phyloP scores from a whole-genome alignment of 305 asterid species.

The Fraxinus sp. region DNA sequence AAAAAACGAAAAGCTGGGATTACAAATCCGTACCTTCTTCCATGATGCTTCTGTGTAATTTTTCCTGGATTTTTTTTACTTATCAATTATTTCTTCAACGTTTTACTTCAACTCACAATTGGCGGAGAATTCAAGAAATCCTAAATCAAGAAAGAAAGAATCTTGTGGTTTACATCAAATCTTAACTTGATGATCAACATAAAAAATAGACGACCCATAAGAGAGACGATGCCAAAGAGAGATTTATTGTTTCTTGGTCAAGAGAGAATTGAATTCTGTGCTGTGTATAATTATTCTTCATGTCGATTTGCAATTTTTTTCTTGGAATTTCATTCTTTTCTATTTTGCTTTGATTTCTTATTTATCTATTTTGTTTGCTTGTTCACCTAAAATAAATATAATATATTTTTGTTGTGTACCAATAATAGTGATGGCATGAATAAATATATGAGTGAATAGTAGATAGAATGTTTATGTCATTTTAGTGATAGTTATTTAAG shows the following conservation, averaged over 20 bases:
- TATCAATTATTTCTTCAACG: background rate
- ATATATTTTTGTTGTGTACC: too few species aligned
- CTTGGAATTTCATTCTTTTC: constrained; percentile 20
- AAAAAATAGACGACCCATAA: background rate
- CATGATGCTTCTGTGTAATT: too few species aligned
- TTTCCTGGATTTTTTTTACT: too few species aligned
- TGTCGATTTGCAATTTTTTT: constrained; percentile 24
- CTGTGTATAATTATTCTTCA: background rate
- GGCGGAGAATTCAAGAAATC: constrained; percentile 43
- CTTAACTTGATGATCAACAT: constrained; percentile 19
- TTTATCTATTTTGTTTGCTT: constrained; percentile 18
- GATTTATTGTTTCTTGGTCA: background rate
- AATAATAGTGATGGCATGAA: too few species aligned
- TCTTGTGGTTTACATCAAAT: constrained; percentile 26
- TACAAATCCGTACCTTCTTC: too few species aligned
- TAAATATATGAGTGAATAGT: too few species aligned
- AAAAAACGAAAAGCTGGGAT: too few species aligned
- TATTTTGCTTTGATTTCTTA: constrained; percentile 15
- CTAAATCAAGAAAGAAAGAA: constrained; percentile 17
- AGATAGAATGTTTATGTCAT: too few species aligned
- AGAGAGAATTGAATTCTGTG: constrained; percentile 14
- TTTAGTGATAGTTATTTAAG: too few species aligned
- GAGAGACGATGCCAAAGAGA: constrained; percentile 8
- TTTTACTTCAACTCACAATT: constrained; percentile 28
- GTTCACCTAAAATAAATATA: background rate